A percentile compares a stretch with the other conserved stretches of the same genome.
phyloP scores from a whole-genome alignment of 306 rosid genomes.

The Dalbergia cochinchinensis region DNA sequence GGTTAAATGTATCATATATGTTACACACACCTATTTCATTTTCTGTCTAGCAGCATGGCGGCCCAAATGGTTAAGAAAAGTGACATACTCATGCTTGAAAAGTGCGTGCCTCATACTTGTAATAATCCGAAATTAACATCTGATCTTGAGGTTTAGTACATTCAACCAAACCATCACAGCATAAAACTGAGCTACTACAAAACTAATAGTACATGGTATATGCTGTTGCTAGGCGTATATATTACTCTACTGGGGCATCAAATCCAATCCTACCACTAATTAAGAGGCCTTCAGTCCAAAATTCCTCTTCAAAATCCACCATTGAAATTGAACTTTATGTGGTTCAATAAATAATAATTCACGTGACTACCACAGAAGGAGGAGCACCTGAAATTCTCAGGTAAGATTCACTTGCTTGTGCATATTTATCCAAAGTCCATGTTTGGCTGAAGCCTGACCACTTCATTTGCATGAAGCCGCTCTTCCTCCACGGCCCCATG shows the following conservation, averaged over 20 bases:
- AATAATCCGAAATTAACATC: background rate
- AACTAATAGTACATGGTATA: background rate
- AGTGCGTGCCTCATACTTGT: background rate
- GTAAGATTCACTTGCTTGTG: constrained; percentile 44
- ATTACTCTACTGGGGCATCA: constrained; percentile 12
- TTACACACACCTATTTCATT: no score
- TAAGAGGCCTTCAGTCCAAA: constrained; percentile 23
- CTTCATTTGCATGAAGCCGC: constrained; percentile 70
- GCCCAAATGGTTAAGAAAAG: background rate
- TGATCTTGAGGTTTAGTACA: background rate
- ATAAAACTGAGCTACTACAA: constrained; percentile 4
- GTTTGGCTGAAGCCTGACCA: constrained; percentile 59
- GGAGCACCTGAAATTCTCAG: constrained; percentile 40
- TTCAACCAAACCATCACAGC: constrained; percentile 10
- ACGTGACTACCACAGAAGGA: constrained; percentile 56
- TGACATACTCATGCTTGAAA: background rate
- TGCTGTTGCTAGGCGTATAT: constrained; percentile 9
- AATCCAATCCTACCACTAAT: constrained; percentile 37
- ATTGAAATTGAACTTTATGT: background rate
- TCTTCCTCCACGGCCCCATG: constrained; percentile 74
- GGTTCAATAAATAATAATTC: constrained; percentile 1
- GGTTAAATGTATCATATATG: no score
- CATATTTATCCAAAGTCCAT: background rate
- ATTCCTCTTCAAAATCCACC: constrained; percentile 30
- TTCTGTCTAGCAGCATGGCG: no score